These are phyloP conservation scores for Candida incommunis DNA, from an alignment of 805 yeast genomes.

Conservation along the genomic window DNA sequence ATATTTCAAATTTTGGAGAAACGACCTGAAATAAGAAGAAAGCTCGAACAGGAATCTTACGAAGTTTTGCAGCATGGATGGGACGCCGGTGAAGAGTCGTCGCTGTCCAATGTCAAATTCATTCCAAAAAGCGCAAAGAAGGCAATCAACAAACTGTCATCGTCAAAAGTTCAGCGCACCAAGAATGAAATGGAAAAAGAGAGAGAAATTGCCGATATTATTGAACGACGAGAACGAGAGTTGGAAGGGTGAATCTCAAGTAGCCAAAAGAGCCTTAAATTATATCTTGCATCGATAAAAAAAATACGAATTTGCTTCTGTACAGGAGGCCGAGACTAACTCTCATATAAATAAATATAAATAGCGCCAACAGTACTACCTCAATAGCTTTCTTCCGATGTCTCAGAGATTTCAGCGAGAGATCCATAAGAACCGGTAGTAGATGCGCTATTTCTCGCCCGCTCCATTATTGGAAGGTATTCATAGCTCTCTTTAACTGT, in stretches of 20 bases:
- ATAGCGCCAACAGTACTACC: no score
- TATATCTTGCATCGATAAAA: no score
- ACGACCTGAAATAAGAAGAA: constrained; percentile 47
- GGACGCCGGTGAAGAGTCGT: constrained; percentile 8
- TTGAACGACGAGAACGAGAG: constrained; percentile 23
- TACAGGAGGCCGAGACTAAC: no score
- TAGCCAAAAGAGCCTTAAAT: no score
- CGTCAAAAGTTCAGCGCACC: neutral
- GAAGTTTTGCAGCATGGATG: constrained; percentile 54
- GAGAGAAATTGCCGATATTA: constrained; percentile 22
- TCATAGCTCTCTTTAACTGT: constrained; percentile 19
- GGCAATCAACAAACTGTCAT: neutral
- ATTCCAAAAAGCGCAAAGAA: neutral
- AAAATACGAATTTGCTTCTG: no score
- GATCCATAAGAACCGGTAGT: no score
- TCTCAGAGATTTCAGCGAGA: no score
- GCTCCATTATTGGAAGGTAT: constrained; percentile 12
- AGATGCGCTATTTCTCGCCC: constrained; percentile 2
- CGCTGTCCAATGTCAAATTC: neutral
- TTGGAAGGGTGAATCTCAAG: no score
- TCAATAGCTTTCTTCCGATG: no score
- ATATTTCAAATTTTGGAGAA: constrained; percentile 66
- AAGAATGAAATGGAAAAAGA: constrained; percentile 18
- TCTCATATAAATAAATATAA: no score
- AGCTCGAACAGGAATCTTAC: constrained; percentile 60